A percentile compares a stretch with the other conserved stretches of the same genome.
Evolutionary conservation across 345 rosid genomes (phyloP).

Genomic region (Salix arbutifolia): DNA sequence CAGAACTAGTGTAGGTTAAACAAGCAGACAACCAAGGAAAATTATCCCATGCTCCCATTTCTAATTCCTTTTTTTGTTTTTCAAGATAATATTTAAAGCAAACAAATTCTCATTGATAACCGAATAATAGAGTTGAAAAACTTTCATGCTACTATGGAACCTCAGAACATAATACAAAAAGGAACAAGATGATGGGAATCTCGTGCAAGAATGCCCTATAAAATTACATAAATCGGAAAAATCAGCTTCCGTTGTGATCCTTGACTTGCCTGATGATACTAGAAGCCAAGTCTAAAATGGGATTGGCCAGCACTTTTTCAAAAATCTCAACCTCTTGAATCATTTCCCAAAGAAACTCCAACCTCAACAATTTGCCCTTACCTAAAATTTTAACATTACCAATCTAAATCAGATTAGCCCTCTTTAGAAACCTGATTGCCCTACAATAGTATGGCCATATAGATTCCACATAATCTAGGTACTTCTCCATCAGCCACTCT

Average conservation of each 20-base stretch:
- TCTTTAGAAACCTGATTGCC: conserved; percentile 88
- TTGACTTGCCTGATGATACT: conserved; percentile 2
- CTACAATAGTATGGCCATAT: conserved; percentile 95
- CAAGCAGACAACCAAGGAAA: background rate
- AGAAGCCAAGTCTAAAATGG: conserved; percentile 32
- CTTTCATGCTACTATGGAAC: conserved; percentile 3
- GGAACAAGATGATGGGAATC: background rate
- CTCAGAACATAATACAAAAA: conserved; percentile 8
- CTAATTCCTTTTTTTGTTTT: background rate
- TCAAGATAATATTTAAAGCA: background rate
- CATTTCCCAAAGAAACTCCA: background rate
- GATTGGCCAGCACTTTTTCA: conserved; percentile 19
- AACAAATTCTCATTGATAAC: conserved; percentile 6
- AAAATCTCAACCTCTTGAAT: conserved; percentile 11
- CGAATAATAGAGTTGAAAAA: conserved; percentile 13
- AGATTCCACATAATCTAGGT: conserved; percentile 75
- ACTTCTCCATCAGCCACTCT: conserved; percentile 62
- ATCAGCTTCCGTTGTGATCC: background rate
- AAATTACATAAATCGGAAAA: background rate
- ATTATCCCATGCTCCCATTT: background rate
- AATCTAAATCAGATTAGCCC: conserved; percentile 68
- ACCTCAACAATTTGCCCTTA: background rate
- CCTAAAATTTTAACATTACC: background rate
- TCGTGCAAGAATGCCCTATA: conserved; percentile 15
- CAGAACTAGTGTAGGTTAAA: too few species aligned